Evolutionary conservation across 768 basidiomycete genomes (phyloP).

Genomic region (Termitomyces sp.): DNA sequence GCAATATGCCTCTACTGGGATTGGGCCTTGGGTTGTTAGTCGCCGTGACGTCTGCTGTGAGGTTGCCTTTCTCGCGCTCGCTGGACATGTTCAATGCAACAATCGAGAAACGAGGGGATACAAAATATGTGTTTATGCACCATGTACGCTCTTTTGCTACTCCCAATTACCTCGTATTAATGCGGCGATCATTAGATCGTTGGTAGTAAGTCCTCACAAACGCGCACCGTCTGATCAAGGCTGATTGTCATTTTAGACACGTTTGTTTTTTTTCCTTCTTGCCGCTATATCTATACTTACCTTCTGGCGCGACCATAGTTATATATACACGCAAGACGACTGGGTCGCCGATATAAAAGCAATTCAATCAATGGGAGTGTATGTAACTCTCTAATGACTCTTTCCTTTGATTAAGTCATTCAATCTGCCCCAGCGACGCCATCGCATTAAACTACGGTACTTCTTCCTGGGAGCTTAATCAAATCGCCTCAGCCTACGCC

Average conservation of each 20-base stretch:
- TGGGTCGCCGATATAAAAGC: constrained; percentile 37
- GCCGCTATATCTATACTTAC: background rate
- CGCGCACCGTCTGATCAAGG: background rate
- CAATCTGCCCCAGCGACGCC: constrained; percentile 41
- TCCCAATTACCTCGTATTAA: background rate
- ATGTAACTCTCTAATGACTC: constrained; percentile 13
- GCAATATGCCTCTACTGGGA: background rate
- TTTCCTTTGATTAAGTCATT: background rate
- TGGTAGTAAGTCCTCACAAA: constrained; percentile 30
- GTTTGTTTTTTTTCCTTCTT: constrained; percentile 20
- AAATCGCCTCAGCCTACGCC: constrained; percentile 43
- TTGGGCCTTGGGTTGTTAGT: background rate
- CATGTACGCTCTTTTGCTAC: constrained; percentile 27
- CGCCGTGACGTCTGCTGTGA: background rate
- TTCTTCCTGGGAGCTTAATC: constrained; percentile 43
- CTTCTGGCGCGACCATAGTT: constrained; percentile 20
- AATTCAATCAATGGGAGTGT: constrained; percentile 38
- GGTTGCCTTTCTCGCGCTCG: background rate
- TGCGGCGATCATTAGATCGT: constrained; percentile 30
- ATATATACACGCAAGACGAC: constrained; percentile 29
- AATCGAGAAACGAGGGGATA: constrained; percentile 31
- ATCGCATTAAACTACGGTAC: constrained; percentile 60
- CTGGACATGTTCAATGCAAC: background rate
- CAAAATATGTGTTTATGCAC: constrained; percentile 48
- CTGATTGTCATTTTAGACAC: constrained; percentile 26